Evolutionary conservation across 2,329 filamentous ascomycete species (phyloP), one percentile per base, ranked within the genome.

Genomic region (Venturia asperata): DNA sequence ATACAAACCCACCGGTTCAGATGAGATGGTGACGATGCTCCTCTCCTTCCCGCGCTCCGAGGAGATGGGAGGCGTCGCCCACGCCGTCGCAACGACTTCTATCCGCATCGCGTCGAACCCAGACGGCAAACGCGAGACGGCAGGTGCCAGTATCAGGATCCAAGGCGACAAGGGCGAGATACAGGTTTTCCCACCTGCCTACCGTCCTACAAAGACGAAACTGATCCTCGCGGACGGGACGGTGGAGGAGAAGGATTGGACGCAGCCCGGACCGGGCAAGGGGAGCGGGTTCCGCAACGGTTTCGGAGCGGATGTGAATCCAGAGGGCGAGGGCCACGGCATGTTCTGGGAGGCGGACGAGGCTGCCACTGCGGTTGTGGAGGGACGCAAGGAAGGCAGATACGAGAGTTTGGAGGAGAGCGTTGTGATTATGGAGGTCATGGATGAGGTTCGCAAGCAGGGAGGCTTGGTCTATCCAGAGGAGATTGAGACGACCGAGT

Each of bases 261-360:
- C 73, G 15, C 76, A 77, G 63, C 79, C 79, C 1, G 79, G 78
- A 5, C 79, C 79, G 9, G 79, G 78, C n/a, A 74, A 76, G 68
- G 77, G 77, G 30, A 77, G 74, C 62, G 77, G 76, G 7, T 81
- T 78, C 77, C 73, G 74, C 70, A 81, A 81, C 65, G 79, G 79
- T 39, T 81, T 81, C 65, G 77, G 75, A 19, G 75, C 72, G 49
- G 68, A 68, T 34, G 72, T 70, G 64, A 73, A 79, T 41, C 77
- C 83, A 66, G 84, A 85, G 37, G 82, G 80, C 17, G 77, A 80
- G 70, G 91, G 90, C 13, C 87, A 91, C 68, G 91, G 91, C 62
- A 94, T 95, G 90, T 94, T 91, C 78, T 93, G 88, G 88, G 89
- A 92, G 75, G 90, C 90, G 1, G 90, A 92, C 74, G 90, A 91